These are phyloP conservation scores for Fraxinus sp. DNA, from an alignment of 305 asterid species.

Conservation along the genomic window DNA sequence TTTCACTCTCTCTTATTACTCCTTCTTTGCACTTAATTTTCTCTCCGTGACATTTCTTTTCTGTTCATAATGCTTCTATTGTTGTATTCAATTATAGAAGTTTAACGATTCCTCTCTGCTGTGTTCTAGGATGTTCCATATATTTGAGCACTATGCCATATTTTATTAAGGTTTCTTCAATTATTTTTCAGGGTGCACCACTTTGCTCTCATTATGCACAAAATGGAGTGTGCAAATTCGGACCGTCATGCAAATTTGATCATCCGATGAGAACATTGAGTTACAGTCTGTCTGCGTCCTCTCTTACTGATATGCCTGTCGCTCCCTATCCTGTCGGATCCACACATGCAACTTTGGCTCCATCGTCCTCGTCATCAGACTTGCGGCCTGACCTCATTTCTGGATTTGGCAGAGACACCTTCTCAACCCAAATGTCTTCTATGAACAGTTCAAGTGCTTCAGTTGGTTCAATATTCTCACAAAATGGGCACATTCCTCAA, in stretches of 20 bases:
- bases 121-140: not conserved
- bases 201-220: slow-evolving; percentile 80
- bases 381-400: slow-evolving; percentile 59
- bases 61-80: not conserved
- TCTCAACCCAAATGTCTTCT: slow-evolving; percentile 61
- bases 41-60: not conserved
- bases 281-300: slow-evolving; percentile 84
- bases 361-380: slow-evolving; percentile 75
- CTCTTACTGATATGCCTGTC: slow-evolving; percentile 82
- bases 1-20: not conserved
- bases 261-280: slow-evolving; percentile 77
- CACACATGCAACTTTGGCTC: slow-evolving; percentile 66
- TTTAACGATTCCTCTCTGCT: not conserved
- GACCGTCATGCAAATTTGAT: slow-evolving; percentile 83
- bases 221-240: slow-evolving; percentile 80
- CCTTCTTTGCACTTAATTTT: not conserved
- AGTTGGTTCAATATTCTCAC: slow-evolving; percentile 44
- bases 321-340: slow-evolving; percentile 87
- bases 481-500: slow-evolving; percentile 45
- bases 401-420: slow-evolving; percentile 52
- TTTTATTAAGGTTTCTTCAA: slow-evolving; percentile 6
- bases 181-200: slow-evolving; percentile 60
- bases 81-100: not conserved
- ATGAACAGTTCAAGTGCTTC: slow-evolving; percentile 48
- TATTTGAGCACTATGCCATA: slow-evolving; percentile 10